These are phyloP conservation scores for Pleurotus djamor DNA, from an alignment of 768 basidiomycete species.

Conservation along the genomic window DNA sequence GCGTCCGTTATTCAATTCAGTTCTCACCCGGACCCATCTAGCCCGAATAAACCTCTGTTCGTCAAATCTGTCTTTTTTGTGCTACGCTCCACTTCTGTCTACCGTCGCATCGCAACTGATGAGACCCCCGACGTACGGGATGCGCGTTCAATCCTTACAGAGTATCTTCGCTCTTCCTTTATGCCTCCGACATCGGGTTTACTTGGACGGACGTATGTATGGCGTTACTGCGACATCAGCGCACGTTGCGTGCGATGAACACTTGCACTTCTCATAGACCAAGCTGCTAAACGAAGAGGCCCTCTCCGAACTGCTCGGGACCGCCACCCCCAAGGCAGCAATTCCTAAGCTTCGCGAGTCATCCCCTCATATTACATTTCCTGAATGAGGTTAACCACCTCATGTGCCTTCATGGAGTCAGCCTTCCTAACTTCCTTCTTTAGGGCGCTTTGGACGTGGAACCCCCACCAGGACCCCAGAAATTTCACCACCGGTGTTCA, in stretches of 20 bases:
- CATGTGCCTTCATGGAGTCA: background rate
- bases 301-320: background rate
- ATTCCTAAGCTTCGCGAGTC: background rate
- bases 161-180: too few relatives aligned
- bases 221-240: too few relatives aligned
- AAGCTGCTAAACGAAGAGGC: background rate
- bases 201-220: too few relatives aligned
- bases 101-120: background rate
- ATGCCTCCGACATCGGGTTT: too few relatives aligned
- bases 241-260: background rate
- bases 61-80: background rate
- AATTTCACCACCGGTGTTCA: background rate
- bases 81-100: background rate
- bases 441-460: background rate
- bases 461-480: background rate
- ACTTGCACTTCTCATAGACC: background rate
- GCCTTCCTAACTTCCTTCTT: background rate
- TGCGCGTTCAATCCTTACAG: background rate
- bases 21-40: background rate
- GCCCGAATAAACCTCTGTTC: background rate
- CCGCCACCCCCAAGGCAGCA: background rate
- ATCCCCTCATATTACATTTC: background rate
- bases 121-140: background rate
- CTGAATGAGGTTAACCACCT: background rate
- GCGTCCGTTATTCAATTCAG: background rate